Evolutionary conservation across 2,329 filamentous ascomycete genomes (phyloP), one percentile per base, ranked within the genome.

Genomic region (Juglanconis oblonga): DNA sequence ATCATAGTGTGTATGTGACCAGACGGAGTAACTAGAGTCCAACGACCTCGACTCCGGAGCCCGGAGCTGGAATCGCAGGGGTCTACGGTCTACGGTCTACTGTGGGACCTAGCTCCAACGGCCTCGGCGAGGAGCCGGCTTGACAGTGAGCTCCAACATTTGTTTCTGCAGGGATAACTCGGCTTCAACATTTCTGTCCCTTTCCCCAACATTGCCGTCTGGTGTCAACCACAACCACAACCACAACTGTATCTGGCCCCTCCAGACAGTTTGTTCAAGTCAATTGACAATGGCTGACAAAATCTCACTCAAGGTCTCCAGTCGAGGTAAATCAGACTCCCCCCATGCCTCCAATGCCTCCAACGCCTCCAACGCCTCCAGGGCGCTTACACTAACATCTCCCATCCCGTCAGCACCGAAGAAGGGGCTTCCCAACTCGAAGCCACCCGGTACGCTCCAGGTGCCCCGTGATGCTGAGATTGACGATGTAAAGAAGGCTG

Each of bases 401-500:
- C 2, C 14, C 10, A 14, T 40, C 5, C 14, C 7, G 9, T 5
- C 47, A 64, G 79, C 76, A 63, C 77, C 79, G 53, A 80, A 77
- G 68, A 74, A 81, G 65, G 35, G 47, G n/a, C 36, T 57, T 10
- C 78, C 79, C 62, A 74, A 86, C 71, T 81, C 78, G 73, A 78
- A 77, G 62, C 79, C 86, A n/a, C 83, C 83, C 14, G 62, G 74
- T 17, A 74, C 79, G 24, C 66, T 86, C 67, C 78, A 83, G 62
- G 65, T 86, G 24, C 70, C 79, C 32, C 64, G 71, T 62, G 74
- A 79, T 61, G 77, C 83, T 61, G 87, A 82, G 8, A 78, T 88
- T 60, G 84, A 88, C 67, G 81, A 85, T 69, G 77, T 84, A 65
- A 87, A 88, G 77, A 73, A 74, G 45, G 67, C 75, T 45, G 74